Percentiles rank a stretch among this genome's conserved stretches.
These are phyloP conservation scores for Globisporangium abappressorium DNA, from an alignment of 352 stramenopile species.

Conservation along the genomic window DNA sequence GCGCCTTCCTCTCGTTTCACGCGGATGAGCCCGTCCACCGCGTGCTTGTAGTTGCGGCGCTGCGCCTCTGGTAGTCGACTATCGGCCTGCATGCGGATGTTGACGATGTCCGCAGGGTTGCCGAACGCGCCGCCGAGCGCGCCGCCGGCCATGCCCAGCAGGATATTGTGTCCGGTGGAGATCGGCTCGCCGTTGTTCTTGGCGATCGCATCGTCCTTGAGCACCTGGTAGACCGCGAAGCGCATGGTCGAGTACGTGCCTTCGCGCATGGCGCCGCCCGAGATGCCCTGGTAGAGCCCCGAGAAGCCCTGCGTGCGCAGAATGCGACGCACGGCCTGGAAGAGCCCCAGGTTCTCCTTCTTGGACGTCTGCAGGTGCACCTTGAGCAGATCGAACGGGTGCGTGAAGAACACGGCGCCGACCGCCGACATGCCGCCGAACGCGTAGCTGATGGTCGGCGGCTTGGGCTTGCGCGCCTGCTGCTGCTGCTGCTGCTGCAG, in stretches of 20 bases:
- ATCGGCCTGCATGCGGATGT: constrained; percentile 84
- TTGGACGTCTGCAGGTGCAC: constrained; percentile 80
- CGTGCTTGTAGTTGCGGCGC: constrained; percentile 82
- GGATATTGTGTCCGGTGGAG: constrained; percentile 65
- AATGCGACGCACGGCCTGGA: constrained; percentile 49
- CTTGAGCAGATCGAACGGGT: constrained; percentile 83
- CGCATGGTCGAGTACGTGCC: constrained; percentile 84
- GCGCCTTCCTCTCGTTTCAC: constrained; percentile 68
- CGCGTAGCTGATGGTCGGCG: constrained; percentile 61
- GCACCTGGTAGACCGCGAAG: constrained; percentile 81
- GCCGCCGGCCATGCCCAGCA: constrained; percentile 66
- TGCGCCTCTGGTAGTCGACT: constrained; percentile 53
- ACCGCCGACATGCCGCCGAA: constrained; percentile 81
- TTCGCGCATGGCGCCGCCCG: constrained; percentile 72
- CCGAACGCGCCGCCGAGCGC: constrained; percentile 64
- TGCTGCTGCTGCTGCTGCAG: not conserved
- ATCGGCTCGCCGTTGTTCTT: constrained; percentile 64
- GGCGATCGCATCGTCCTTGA: constrained; percentile 74
- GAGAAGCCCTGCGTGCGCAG: constrained; percentile 59
- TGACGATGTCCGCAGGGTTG: constrained; percentile 81
- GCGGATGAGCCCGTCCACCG: constrained; percentile 64
- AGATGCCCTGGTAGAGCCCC: constrained; percentile 81
- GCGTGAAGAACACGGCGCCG: constrained; percentile 82
- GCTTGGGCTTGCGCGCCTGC: constrained; percentile 15
- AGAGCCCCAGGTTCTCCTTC: constrained; percentile 61